Conservation (phyloP, 2,329 filamentous ascomycete genomes). For the Epichloe glyceriae region DNA sequence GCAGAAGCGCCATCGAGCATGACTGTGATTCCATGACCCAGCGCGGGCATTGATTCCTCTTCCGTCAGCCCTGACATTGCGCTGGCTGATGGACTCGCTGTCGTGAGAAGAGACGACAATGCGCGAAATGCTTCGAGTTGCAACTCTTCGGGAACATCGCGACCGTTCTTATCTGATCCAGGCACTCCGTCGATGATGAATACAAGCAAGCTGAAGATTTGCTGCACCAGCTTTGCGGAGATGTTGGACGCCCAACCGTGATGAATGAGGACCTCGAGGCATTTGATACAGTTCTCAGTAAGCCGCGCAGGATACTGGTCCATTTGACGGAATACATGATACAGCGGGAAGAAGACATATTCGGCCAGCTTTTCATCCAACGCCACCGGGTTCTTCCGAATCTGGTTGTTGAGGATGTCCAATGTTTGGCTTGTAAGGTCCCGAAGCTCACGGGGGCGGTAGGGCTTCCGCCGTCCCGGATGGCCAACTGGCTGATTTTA, state of each 20-base stretch:
- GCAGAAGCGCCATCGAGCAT: constrained; percentile 62
- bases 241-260: constrained; percentile 69
- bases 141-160: constrained; percentile 56
- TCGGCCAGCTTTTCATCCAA: constrained; percentile 78
- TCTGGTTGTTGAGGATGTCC: constrained; percentile 31
- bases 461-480: constrained; percentile 32
- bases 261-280: constrained; percentile 58
- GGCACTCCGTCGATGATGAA: constrained; percentile 67
- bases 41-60: constrained; percentile 53
- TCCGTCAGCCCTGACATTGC: constrained; percentile 38
- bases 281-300: constrained; percentile 65
- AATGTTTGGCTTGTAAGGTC: constrained; percentile 33
- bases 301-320: constrained; percentile 57
- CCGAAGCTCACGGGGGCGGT: constrained; percentile 29
- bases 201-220: constrained; percentile 73
- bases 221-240: constrained; percentile 59
- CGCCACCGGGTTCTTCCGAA: constrained; percentile 28
- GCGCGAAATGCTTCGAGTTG: constrained; percentile 57
- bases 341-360: constrained; percentile 89
- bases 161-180: constrained; percentile 28
- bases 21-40: constrained; percentile 73
- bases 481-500: constrained; percentile 43
- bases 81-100: constrained; percentile 37
- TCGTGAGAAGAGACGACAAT: constrained; percentile 51
- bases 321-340: constrained; percentile 69